These are phyloP conservation scores for Aspergillus fructus DNA, from an alignment of 2,329 filamentous ascomycete genomes.

Conservation along the genomic window DNA sequence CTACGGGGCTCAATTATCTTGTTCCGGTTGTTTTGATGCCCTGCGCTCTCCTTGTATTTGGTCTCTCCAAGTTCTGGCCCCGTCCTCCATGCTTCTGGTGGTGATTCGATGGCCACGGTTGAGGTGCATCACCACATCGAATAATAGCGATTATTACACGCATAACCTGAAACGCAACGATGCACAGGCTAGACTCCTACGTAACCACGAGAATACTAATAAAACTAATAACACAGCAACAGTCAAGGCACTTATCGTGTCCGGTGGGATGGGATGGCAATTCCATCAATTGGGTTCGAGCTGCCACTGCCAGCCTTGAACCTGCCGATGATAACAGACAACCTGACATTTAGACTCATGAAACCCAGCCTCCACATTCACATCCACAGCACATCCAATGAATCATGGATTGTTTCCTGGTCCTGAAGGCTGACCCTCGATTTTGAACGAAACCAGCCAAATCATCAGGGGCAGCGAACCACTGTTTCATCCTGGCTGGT, in stretches of 20 bases:
- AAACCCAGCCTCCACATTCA: background rate
- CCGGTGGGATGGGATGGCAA: background rate
- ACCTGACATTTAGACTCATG: background rate
- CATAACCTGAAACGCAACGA: background rate
- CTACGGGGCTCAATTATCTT: background rate
- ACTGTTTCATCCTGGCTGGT: slow-evolving; percentile 16
- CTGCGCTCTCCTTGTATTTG: background rate
- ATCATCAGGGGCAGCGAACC: slow-evolving; percentile 18
- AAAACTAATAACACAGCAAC: background rate
- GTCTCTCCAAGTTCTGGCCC: background rate
- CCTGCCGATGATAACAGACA: background rate
- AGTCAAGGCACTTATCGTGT: background rate
- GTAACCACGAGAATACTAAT: background rate
- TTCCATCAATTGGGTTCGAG: background rate
- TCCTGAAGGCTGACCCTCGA: background rate
- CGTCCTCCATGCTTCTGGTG: background rate
- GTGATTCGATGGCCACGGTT: background rate
- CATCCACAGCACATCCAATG: background rate
- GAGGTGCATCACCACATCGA: background rate
- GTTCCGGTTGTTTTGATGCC: background rate
- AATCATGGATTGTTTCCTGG: background rate
- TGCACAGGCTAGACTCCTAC: background rate
- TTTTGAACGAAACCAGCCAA: slow-evolving; percentile 6
- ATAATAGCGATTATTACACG: background rate
- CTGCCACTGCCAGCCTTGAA: too few relatives aligned